Base-by-base conservation (phyloP, 371 early-diverging fungal genomes). In the Mortierella sp. region DNA sequence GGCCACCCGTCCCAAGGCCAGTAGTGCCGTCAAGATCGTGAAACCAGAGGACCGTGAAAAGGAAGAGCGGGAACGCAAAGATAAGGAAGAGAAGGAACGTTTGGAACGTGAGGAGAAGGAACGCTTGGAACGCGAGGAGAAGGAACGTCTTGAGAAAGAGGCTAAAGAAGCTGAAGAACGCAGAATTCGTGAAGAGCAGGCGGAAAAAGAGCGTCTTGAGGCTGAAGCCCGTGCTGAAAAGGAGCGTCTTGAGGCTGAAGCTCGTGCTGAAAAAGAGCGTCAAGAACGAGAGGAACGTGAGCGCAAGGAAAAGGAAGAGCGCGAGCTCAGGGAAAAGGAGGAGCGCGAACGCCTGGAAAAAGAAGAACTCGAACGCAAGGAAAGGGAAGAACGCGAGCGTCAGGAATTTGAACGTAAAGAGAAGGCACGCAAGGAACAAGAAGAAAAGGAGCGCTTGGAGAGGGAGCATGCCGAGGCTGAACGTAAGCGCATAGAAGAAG, bases 1-100 rank as follows among this genome's bases (percentile, higher is more conserved):
- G 23, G 64, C 73, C 50, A 67, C 79, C 10, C 69, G 81, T 28
- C 67, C 82, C 28, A 50, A 84, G 27, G 68, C 71, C 59, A 81
- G 82, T 54, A 84, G 83, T 34, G 84, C 82, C 39, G 82, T 91
- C 72, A 86, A 81, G 65, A 90, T 91, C 56, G 87, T 89, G 28
- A 84, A 89, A 53, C 90, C 91, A 31, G 82, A 81, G 50, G 63
- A 78, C 27, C 54, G 49, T 21, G 70, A 57, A 43, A 42, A 74
- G 14, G 78, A 83, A 42, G 53, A 82, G 65, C 43, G 74, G 71
- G 82, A 72, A 31, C 68, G 58, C 56, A 72, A 67, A 59, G 78
- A 70, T 30, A 71, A 67, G 51, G 86, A 85, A 52, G 79, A 81
- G 23, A 86, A 82, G 64, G 88, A 82, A 14, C 82, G 82, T 48